phyloP scores from a whole-genome alignment of 257 asterid species.

The Solanum rostratum region DNA sequence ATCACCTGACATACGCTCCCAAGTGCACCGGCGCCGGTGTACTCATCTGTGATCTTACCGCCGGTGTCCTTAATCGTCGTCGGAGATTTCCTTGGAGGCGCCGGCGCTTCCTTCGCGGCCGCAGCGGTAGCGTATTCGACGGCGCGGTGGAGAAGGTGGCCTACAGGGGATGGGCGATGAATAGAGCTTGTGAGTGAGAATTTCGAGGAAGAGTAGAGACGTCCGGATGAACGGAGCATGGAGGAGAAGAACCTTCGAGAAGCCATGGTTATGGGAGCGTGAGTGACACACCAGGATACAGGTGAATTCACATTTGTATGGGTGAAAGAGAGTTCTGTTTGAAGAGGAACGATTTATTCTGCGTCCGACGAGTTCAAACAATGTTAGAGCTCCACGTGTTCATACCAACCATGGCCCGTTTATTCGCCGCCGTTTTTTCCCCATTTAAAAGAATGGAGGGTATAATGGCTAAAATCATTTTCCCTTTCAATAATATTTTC shows the following conservation, averaged over 20 bases:
- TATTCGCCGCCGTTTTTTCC: neutral
- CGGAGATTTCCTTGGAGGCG: slow-evolving; percentile 5
- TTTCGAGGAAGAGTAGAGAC: neutral
- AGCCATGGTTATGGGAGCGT: slow-evolving; percentile 1
- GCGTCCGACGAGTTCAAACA: slow-evolving; percentile 12
- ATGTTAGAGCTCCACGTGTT: slow-evolving; percentile 1
- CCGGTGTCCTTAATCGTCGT: slow-evolving; percentile 18
- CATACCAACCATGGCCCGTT: neutral
- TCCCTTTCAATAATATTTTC: too few relatives aligned
- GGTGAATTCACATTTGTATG: neutral
- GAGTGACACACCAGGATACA: neutral
- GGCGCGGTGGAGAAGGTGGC: neutral
- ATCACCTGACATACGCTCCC: slow-evolving; percentile 88
- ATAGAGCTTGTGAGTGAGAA: neutral
- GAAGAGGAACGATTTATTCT: neutral
- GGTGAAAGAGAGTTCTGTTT: neutral
- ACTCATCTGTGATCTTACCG: slow-evolving; percentile 65
- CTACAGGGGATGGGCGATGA: neutral
- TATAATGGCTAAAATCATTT: too few relatives aligned
- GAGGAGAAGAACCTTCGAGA: slow-evolving; percentile 2
- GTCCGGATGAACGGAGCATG: slow-evolving; percentile 4
- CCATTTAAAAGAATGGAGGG: too few relatives aligned
- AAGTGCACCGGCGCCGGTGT: slow-evolving; percentile 61
- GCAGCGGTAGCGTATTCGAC: slow-evolving; percentile 1
- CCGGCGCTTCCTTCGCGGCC: neutral